These are phyloP conservation scores for Alnus glutinosa DNA, from an alignment of 306 rosid species.

Conservation along the genomic window DNA sequence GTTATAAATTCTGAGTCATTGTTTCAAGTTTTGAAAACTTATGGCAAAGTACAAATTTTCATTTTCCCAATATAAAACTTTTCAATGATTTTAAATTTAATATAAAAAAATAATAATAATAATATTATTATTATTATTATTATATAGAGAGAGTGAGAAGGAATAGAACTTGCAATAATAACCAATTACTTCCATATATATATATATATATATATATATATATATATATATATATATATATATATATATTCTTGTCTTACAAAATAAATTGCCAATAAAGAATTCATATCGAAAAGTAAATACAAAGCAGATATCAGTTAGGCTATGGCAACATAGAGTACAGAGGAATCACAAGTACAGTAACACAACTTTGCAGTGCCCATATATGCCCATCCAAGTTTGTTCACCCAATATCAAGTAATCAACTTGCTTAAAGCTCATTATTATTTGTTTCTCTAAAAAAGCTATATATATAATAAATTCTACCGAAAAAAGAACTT, in stretches of 20 bases:
- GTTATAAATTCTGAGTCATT: too few species aligned
- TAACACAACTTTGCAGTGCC: not conserved
- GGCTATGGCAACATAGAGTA: constrained; percentile 10
- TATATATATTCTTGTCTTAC: not conserved
- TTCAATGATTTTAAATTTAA: too few species aligned
- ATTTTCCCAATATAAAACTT: too few species aligned
- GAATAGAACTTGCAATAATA: not conserved
- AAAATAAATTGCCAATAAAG: not conserved
- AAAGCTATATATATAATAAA: not conserved
- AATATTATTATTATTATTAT: too few species aligned
- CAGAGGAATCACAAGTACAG: constrained; percentile 5
- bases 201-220: not conserved
- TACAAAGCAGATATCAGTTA: constrained; percentile 3
- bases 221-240: not conserved
- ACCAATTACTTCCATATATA: not conserved
- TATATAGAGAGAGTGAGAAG: too few species aligned
- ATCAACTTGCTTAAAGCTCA: not conserved
- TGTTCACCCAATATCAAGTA: not conserved
- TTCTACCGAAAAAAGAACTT: not conserved
- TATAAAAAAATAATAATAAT: not conserved
- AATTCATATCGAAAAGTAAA: constrained; percentile 9
- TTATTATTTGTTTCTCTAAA: not conserved
- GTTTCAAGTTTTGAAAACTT: too few species aligned
- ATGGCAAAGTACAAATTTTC: too few species aligned
- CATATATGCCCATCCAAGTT: not conserved